A percentile compares a stretch with the other conserved stretches of the same genome.
These are phyloP conservation scores for Globisporangium heterothallicum DNA, from an alignment of 352 stramenopile species.

Conservation along the genomic window DNA sequence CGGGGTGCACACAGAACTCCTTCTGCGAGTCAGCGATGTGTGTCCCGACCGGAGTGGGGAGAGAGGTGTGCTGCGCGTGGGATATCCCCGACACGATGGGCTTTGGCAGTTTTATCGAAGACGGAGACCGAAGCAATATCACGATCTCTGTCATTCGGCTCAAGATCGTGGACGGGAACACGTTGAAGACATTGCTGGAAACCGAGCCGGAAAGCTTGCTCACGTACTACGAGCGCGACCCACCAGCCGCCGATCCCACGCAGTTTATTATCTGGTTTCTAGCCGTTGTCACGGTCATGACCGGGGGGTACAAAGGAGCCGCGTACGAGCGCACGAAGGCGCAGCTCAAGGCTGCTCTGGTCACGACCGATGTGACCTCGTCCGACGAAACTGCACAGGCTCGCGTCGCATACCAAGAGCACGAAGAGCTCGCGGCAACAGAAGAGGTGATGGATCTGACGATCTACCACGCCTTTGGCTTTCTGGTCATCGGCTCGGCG, in stretches of 20 bases:
- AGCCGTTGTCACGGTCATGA: slow-evolving; percentile 65
- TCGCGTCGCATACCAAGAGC: slow-evolving; percentile 44
- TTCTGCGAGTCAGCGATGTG: slow-evolving; percentile 57
- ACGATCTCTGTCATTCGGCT: slow-evolving; percentile 68
- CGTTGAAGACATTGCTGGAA: slow-evolving; percentile 41
- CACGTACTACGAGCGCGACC: slow-evolving; percentile 60
- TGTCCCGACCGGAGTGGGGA: slow-evolving; percentile 41
- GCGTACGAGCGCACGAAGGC: slow-evolving; percentile 60
- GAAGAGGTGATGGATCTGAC: slow-evolving; percentile 87
- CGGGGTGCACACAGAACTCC: slow-evolving; percentile 31
- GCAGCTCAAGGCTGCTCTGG: slow-evolving; percentile 43
- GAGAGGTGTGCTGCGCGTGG: slow-evolving; percentile 76
- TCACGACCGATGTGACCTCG: slow-evolving; percentile 42
- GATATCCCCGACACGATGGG: slow-evolving; percentile 72
- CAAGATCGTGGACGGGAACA: slow-evolving; percentile 49
- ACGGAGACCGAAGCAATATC: slow-evolving; percentile 35
- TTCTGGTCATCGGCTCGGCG: slow-evolving; percentile 87
- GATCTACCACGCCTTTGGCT: slow-evolving; percentile 82
- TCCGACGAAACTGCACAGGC: slow-evolving; percentile 45
- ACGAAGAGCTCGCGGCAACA: slow-evolving; percentile 32
- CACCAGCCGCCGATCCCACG: slow-evolving; percentile 50
- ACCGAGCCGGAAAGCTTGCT: slow-evolving; percentile 15
- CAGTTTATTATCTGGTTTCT: slow-evolving; percentile 74
- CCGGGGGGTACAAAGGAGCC: slow-evolving; percentile 68
- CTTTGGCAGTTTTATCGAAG: slow-evolving; percentile 31